Evolutionary conservation across 2,329 filamentous ascomycete species (phyloP), one percentile per base, ranked within the genome.

Genomic region (Pseudocercospora fijiensis): DNA sequence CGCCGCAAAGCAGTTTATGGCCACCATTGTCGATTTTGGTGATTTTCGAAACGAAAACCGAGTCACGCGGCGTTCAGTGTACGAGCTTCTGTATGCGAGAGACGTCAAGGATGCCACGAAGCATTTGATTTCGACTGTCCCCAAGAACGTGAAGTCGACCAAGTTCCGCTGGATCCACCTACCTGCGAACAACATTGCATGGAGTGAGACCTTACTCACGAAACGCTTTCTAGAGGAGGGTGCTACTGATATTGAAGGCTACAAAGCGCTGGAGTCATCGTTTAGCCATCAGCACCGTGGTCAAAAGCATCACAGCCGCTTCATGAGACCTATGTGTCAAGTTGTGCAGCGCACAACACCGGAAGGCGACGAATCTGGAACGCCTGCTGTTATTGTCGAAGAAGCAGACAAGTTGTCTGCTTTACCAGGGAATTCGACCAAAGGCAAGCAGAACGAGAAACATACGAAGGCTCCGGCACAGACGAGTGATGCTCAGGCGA

Each of bases 161-260:
- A 73, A 69, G 24, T 80, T 81, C 45, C 71, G 79, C 20, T 81
- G 79, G 79, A 80, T 81, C 33, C 79, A 81, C 69, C 69, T 81
- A 4, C 79, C 79, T 16, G 79, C 77, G 0, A 81, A 81, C 61
- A 82, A 85, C 71, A 82, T 86, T 70, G 82, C 83, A 0, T 89
- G 86, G 86, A 82, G 85, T 4, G 86, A 88, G 73, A 82, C 85
- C 0, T 76, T 89, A 1, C 75, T 88, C n/a, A 85, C 85, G 0
- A 88, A 88, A 67, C 82, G 81, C 7, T 88, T 88, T 67, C 84
- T 88, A 33, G 86, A 89, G 72, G 83, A 85, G 41, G 85, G 85
- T 0, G 82, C 83, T 16, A 80, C 81, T n/a, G 86, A 88, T 71
- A 82, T 87, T 1, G 84, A 87, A 70, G 83, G 84, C 1, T 88